Conservation (phyloP, 306 rosid species). For the Vigna trinervia region DNA sequence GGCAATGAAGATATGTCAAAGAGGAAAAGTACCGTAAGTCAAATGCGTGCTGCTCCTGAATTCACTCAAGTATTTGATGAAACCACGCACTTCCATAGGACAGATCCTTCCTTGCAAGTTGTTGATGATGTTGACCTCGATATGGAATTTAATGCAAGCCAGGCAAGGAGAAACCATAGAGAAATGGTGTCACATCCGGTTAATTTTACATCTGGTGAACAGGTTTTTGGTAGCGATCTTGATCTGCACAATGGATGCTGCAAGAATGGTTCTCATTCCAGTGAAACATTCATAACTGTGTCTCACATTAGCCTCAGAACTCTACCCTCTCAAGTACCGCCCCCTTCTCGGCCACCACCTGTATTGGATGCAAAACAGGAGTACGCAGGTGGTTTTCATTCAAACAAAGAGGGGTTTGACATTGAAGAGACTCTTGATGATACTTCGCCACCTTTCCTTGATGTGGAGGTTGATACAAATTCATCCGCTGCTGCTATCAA, state of each 20-base stretch:
- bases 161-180: conserved; percentile 56
- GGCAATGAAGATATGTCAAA: conserved; percentile 46
- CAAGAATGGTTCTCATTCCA: conserved; percentile 50
- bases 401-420: conserved; percentile 49
- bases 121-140: conserved; percentile 63
- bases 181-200: conserved; percentile 47
- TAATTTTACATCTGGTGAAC: conserved; percentile 50
- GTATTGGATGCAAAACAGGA: conserved; percentile 57
- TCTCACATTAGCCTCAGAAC: conserved; percentile 87
- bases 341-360: conserved; percentile 93
- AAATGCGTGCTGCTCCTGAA: conserved; percentile 59
- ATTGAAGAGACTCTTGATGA: conserved; percentile 59
- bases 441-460: conserved; percentile 76
- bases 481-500: conserved; percentile 83
- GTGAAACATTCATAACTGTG: conserved; percentile 64
- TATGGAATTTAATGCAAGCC: conserved; percentile 55
- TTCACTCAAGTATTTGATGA: conserved; percentile 62
- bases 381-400: conserved; percentile 44
- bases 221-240: conserved; percentile 48
- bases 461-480: conserved; percentile 84
- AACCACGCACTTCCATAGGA: conserved; percentile 45
- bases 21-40: conserved; percentile 53
- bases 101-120: conserved; percentile 57
- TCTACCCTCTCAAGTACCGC: conserved; percentile 80
- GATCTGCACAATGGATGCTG: conserved; percentile 49